Conservation (phyloP, 208 protist species). For the Trypanosoma lewisi region DNA sequence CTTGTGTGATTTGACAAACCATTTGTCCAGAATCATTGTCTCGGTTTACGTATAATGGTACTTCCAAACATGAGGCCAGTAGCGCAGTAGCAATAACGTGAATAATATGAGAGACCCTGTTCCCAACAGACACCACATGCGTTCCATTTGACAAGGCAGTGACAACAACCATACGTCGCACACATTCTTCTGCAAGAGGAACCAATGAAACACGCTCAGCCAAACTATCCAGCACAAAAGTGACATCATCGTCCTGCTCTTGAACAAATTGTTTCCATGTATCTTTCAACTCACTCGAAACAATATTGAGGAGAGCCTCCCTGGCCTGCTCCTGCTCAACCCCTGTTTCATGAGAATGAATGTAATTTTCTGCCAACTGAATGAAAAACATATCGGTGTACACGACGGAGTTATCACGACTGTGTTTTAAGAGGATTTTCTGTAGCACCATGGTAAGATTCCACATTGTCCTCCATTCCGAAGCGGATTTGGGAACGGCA, state of each 20-base stretch:
- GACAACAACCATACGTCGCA: conserved; percentile 52
- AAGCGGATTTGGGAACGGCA: conserved; percentile 31
- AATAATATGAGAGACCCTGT: conserved; percentile 34
- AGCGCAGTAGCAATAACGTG: conserved; percentile 59
- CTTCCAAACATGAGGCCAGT: conserved; percentile 67
- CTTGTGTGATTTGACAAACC: conserved; percentile 21
- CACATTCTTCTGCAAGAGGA: conserved; percentile 59
- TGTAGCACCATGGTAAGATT: conserved; percentile 47
- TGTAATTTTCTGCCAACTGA: conserved; percentile 43
- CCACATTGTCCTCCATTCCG: conserved; percentile 72
- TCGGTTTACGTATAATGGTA: conserved; percentile 38
- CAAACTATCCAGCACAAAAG: conserved; percentile 61
- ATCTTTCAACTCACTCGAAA: conserved; percentile 46
- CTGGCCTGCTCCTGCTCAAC: conserved; percentile 24
- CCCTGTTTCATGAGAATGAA: conserved; percentile 3
- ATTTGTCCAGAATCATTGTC: conserved; percentile 26
- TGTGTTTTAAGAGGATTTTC: conserved; percentile 39
- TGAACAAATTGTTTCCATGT: conserved; percentile 18
- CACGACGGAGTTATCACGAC: conserved; percentile 30
- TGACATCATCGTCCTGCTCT: conserved; percentile 22
- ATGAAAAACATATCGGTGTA: conserved; percentile 82
- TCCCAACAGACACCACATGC: conserved; percentile 40
- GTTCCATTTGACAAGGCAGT: conserved; percentile 48
- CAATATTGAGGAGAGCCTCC: conserved; percentile 29
- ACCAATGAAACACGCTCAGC: conserved; percentile 37